phyloP scores from a whole-genome alignment of 768 basidiomycete genomes.

The Termitomyces heimii region DNA sequence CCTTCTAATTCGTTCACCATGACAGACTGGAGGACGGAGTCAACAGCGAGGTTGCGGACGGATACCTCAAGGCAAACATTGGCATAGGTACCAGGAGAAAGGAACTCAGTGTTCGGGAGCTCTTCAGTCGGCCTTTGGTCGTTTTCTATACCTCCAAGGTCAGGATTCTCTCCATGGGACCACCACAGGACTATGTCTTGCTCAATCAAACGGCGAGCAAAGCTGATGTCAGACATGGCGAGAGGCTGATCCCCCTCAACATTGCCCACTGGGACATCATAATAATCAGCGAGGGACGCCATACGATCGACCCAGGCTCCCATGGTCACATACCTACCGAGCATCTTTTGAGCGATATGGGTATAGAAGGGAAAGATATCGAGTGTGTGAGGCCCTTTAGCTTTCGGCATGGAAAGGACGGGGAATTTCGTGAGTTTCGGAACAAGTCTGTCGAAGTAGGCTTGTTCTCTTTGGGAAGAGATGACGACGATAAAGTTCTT shows the following conservation, averaged over 20 bases:
- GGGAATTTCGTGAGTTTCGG: conserved; percentile 82
- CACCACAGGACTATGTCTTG: conserved; percentile 97
- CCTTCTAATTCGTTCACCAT: conserved; percentile 98
- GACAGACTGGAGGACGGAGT: conserved; percentile 90
- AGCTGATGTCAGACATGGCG: conserved; percentile 84
- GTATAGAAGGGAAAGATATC: conserved; percentile 89
- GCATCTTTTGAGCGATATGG: conserved; percentile 76
- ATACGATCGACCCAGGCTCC: conserved; percentile 78
- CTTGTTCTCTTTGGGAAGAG: conserved; percentile 79
- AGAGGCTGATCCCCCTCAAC: conserved; percentile 87
- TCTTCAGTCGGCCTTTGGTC: conserved; percentile 77
- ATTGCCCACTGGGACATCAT: conserved; percentile 90
- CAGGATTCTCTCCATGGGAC: conserved; percentile 85
- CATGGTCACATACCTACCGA: conserved; percentile 73
- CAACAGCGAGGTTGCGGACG: conserved; percentile 88
- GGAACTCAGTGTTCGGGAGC: conserved; percentile 78
- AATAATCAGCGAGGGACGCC: conserved; percentile 79
- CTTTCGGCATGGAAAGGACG: conserved; percentile 78
- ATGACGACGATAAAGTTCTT: conserved; percentile 73
- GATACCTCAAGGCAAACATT: conserved; percentile 91
- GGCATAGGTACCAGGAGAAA: conserved; percentile 79
- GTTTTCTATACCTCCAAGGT: conserved; percentile 90
- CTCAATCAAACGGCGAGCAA: conserved; percentile 78
- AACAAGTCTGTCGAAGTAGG: conserved; percentile 72
- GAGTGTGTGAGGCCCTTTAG: conserved; percentile 64